phyloP scores from a whole-genome alignment of 1,139 yeast species.

The Candida gigantensis region DNA sequence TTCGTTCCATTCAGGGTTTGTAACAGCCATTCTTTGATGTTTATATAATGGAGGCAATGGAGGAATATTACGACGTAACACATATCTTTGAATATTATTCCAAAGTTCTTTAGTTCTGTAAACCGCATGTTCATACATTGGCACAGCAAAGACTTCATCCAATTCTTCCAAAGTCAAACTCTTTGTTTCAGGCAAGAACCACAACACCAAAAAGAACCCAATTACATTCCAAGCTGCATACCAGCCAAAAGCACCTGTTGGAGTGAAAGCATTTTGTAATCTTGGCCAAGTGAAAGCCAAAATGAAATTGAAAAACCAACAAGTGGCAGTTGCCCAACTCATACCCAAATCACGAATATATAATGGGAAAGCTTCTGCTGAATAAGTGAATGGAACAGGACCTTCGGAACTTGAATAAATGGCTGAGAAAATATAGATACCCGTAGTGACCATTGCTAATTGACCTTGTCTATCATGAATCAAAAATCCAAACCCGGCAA shows the following conservation, averaged over 20 bases:
- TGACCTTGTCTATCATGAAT: constrained; percentile 37
- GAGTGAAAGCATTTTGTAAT: constrained; percentile 60
- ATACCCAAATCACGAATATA: constrained; percentile 85
- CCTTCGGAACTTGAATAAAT: constrained; percentile 88
- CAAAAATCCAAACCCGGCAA: constrained; percentile 80
- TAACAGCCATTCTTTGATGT: constrained; percentile 60
- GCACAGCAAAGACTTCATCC: constrained; percentile 67
- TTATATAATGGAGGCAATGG: constrained; percentile 57
- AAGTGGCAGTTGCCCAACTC: constrained; percentile 80
- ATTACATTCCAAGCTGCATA: constrained; percentile 86
- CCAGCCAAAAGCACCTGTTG: constrained; percentile 87
- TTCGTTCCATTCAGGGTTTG: constrained; percentile 61
- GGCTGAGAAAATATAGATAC: constrained; percentile 71
- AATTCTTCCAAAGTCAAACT: constrained; percentile 70
- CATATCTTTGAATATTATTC: constrained; percentile 44
- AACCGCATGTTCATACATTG: constrained; percentile 52
- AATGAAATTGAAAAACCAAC: constrained; percentile 84
- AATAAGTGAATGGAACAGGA: constrained; percentile 87
- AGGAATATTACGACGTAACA: constrained; percentile 43
- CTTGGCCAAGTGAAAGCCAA: constrained; percentile 83
- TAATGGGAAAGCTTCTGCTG: constrained; percentile 82
- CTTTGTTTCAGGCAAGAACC: constrained; percentile 72
- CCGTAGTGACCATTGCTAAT: constrained; percentile 63
- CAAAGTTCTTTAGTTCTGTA: constrained; percentile 52
- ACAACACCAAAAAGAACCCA: constrained; percentile 68